Evolutionary conservation across 1,284 basidiomycete genomes (phyloP), one percentile per base, ranked within the genome.

Genomic region (Papiliotrema laurentii): DNA sequence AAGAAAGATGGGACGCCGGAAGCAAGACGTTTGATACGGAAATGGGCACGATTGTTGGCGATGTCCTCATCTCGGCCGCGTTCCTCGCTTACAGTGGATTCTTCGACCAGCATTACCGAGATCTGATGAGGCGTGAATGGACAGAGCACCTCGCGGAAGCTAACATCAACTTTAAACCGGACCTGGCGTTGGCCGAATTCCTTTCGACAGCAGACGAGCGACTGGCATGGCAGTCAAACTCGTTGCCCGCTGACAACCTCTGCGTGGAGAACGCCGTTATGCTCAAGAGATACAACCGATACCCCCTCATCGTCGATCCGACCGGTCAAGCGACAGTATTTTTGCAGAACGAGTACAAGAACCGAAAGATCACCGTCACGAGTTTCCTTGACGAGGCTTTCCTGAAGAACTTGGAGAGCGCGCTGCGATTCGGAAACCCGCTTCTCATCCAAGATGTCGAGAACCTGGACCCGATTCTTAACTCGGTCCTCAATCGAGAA

Each of bases 181-280:
- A 97, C 63, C 81, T 99, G 7, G 89, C 91, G 0, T 82, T 97
- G 56, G 84, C 89, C 4, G 96, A 98, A 68, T 98, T 97, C 72
- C 80, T 99, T 28, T 97, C 96, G 2, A 94, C 92, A 2, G 93
- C 96, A 1, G 96, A 99, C 64, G 91, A 98, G 66, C 86, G 94
- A 43, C 81, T 97, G 50, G 85, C 81, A 59, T 99, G 94, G 96
- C 91, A 94, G 72, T 87, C 90, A 18, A 92, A 92, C 64, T 87
- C 89, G 1, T 79, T 99, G 13, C 96, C 96, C 1, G 85, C 90
- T 7, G 94, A 99, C 73, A 93, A 89, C 56, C 79, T 98, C 30
- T 97, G 92, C 63, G 91, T 88, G 1, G 96, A 98, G 75, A 99
- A 99, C 68, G 96, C 96, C 10, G 94, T 98, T 76, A 98, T 96